Evolutionary conservation across 352 stramenopile species (phyloP), one percentile per base, ranked within the genome.

Genomic region (Globisporangium nunn): DNA sequence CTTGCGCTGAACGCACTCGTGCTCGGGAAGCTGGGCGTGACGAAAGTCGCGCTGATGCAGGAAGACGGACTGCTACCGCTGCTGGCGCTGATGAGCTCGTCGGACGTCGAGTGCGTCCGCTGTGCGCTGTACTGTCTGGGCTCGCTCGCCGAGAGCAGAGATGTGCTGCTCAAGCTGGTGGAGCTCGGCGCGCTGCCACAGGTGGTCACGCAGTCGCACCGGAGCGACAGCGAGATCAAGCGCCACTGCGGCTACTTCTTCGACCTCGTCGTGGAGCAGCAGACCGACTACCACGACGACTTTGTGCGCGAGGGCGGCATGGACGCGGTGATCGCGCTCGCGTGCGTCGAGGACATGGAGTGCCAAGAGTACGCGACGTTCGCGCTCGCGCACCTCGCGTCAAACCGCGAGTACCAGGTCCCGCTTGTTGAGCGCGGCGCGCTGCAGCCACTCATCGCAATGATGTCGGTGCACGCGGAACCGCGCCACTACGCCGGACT

Each of bases 351-450:
- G 46, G 96, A 99, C 66, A 84, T 94, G 61, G 96, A 99, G 65
- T 96, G 85, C 56, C 92, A 98, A 61, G 93, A 98, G 77, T 98
- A 98, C 63, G 92, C 93, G 10, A 94, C 94, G 15, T 98, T 98
- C 62, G 76, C 83, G n/a, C 76, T 98, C 43, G 95, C 95, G 33
- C 94, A 98, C 50, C 68, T 99, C 6, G 84, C 93, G 0, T 97
- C 84, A 46, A 98, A 98, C 67, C 85, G 91, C 58, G 89, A 97
- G 43, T 96, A 97, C 58, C 95, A 98, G 58, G 83, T 97, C 55
- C 76, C 75, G 49, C 68, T 99, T 4, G 92, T 98, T 2, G 81
- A 96, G 49, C 71, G 85, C 50, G 93, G 94, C 5, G 96, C 82
- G 15, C 75, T 99, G 49, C 80, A 85, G 30, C 94, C 95, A n/a